A percentile compares a stretch with the other conserved stretches of the same genome.
These are phyloP conservation scores for Kwoniella dendrophila DNA, from an alignment of 768 basidiomycete genomes.

Conservation along the genomic window DNA sequence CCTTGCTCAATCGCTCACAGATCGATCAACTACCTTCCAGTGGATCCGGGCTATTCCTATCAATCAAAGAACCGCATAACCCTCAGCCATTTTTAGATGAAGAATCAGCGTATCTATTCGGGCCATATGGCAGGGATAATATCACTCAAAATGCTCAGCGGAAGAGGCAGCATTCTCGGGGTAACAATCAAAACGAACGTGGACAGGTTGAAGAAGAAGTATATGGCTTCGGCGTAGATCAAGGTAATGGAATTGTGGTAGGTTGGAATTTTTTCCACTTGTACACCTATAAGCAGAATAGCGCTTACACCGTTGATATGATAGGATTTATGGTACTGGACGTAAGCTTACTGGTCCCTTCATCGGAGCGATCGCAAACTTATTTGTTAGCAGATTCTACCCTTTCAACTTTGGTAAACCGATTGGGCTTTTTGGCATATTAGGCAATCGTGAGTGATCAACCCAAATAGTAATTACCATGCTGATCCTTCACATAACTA, in stretches of 20 bases:
- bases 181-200: too few relatives aligned
- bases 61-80: constrained; percentile 38
- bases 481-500: background rate
- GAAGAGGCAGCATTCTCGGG: too few relatives aligned
- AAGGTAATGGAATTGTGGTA: constrained; percentile 41
- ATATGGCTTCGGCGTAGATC: constrained; percentile 48
- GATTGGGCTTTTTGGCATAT: constrained; percentile 37
- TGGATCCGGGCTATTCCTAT: constrained; percentile 26
- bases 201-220: constrained; percentile 32
- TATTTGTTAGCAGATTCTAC: constrained; percentile 30
- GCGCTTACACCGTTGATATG: background rate
- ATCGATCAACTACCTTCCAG: constrained; percentile 26
- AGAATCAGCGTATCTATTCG: constrained; percentile 36
- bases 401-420: constrained; percentile 51
- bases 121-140: constrained; percentile 25
- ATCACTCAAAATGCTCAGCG: too few relatives aligned
- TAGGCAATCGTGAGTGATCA: constrained; percentile 47
- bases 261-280: constrained; percentile 12
- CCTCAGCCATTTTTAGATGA: constrained; percentile 37
- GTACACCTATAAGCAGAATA: background rate
- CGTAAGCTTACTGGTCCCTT: constrained; percentile 13
- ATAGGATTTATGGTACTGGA: constrained; percentile 53
- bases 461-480: background rate
- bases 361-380: background rate
- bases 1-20: constrained; percentile 17